Base-by-base conservation (phyloP, 164 flowering plant genomes). In the Sextonia rubra region DNA sequence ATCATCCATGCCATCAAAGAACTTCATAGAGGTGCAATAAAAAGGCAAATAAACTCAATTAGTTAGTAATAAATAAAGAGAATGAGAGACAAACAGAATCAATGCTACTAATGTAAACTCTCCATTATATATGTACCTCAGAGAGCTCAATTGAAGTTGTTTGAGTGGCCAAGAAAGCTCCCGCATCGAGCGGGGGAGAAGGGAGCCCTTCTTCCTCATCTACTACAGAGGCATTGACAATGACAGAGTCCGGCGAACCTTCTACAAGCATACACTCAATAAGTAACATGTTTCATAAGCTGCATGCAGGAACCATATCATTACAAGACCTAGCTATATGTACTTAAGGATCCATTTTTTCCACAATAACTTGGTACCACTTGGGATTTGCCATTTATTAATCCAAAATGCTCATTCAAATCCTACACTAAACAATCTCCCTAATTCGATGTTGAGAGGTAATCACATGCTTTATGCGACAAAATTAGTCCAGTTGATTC, bases 1-100 rank as follows among this genome's bases (percentile, higher is more conserved):
- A 80, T 91, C 98, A 80, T 95, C 98, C 92, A 95, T 86, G 71
- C 91, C 97, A 52, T 95, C 98, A 72, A 93, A 95, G 85, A 95
- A 89, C 98, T 64, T 26, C 29, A 17, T 95, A 25, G 14, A 24
- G 64, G 52, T 29, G 37, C 63, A 6, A 22, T 1, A 26, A 24
- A 52, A 68, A 29, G 55, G 5, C 3, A 75, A 8, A 64, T 7
- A 63, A 29, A 29, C 22, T 29, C 67, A 64, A 26, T 62, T 25
- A 62, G 67, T 64, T 27, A 15, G 27, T 64, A n/a, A 26, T 15
- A 27, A 17, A 27, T 64, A 3, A 26, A 25, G n/a, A 15, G 9
- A 64, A 29, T 12, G 8, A 27, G 32, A 64, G 22, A 64, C 14
- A 20, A 30, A 64, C 27, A 64, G 27, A 64, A 29, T 64, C 25